A percentile compares a stretch with the other conserved stretches of the same genome.
phyloP scores from a whole-genome alignment of 2,329 filamentous ascomycete species.

The Alternaria longipes region DNA sequence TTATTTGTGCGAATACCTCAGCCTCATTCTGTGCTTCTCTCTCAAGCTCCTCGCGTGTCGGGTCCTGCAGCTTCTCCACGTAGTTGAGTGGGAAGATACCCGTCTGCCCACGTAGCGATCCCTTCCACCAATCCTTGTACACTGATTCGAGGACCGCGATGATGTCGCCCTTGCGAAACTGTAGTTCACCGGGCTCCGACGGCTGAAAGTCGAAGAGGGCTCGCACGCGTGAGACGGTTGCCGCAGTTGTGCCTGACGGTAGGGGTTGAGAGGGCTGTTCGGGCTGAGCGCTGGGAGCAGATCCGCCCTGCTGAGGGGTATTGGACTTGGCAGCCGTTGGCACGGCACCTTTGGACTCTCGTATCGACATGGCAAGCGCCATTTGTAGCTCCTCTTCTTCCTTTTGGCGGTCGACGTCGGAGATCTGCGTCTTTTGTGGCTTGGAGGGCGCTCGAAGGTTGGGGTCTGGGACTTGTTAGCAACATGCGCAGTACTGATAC shows the following conservation, averaged over 20 bases:
- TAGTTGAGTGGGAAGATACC: slow-evolving; percentile 99
- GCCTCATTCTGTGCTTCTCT: slow-evolving; percentile 95
- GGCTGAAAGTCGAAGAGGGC: slow-evolving; percentile 95
- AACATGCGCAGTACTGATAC: background rate
- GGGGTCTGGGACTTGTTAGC: slow-evolving; percentile 70
- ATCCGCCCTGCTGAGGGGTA: slow-evolving; percentile 47
- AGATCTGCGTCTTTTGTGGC: slow-evolving; percentile 90
- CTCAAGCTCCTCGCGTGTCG: slow-evolving; percentile 92
- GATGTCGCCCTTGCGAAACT: slow-evolving; percentile 95
- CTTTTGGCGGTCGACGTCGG: slow-evolving; percentile 87
- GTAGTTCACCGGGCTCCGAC: slow-evolving; percentile 91
- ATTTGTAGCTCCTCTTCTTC: slow-evolving; percentile 98
- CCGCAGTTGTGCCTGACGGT: slow-evolving; percentile 87
- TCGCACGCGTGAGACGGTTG: slow-evolving; percentile 92
- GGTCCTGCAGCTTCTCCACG: slow-evolving; percentile 95
- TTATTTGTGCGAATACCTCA: slow-evolving; percentile 79
- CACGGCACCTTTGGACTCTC: slow-evolving; percentile 72
- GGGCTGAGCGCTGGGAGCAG: slow-evolving; percentile 30
- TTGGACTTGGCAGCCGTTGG: slow-evolving; percentile 55
- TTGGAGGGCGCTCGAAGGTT: slow-evolving; percentile 91
- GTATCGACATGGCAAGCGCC: slow-evolving; percentile 89
- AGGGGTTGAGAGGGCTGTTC: slow-evolving; percentile 65
- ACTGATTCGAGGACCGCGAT: slow-evolving; percentile 98
- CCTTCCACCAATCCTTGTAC: slow-evolving; percentile 99
- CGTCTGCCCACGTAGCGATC: slow-evolving; percentile 90